Percentiles rank a stretch among this genome's conserved stretches.
Evolutionary conservation across 805 yeast genomes (phyloP).

Genomic region (Metschnikowia drakensbergensis): DNA sequence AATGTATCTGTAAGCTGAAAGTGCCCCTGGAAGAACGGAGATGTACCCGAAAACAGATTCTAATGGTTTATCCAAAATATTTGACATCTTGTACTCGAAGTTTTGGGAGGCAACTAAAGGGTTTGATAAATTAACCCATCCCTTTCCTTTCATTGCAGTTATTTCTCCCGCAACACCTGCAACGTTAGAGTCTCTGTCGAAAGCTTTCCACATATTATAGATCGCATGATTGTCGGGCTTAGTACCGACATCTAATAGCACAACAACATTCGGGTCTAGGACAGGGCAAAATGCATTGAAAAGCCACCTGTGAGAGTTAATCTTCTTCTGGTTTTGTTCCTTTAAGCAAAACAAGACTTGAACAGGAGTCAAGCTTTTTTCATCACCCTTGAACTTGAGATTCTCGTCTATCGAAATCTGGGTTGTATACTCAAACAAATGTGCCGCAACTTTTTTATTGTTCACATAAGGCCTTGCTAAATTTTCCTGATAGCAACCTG

Average conservation of each 20-base stretch:
- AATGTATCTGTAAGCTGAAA: conserved; percentile 88
- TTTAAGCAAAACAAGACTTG: conserved; percentile 90
- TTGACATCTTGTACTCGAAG: conserved; percentile 96
- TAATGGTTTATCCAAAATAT: conserved; percentile 88
- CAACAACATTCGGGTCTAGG: conserved; percentile 85
- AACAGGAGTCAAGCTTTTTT: conserved; percentile 88
- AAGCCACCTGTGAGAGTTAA: conserved; percentile 97
- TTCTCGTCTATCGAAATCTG: conserved; percentile 90
- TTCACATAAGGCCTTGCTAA: conserved; percentile 94
- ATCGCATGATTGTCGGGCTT: conserved; percentile 84
- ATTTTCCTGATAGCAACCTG: conserved; percentile 97
- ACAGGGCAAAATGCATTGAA: conserved; percentile 93
- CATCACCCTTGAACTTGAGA: conserved; percentile 84
- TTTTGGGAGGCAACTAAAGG: conserved; percentile 96
- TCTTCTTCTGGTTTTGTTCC: conserved; percentile 87
- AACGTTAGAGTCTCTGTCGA: conserved; percentile 91
- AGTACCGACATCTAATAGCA: conserved; percentile 95
- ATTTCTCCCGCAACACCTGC: conserved; percentile 99
- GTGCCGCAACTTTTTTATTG: conserved; percentile 87
- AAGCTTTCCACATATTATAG: conserved; percentile 95
- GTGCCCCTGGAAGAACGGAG: conserved; percentile 91
- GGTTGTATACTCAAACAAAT: conserved; percentile 92
- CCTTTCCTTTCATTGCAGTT: conserved; percentile 89
- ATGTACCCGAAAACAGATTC: conserved; percentile 93
- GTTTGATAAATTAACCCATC: conserved; percentile 74